Base-by-base conservation (phyloP, 371 early-diverging fungal genomes). In the Zychaea mexicana region DNA sequence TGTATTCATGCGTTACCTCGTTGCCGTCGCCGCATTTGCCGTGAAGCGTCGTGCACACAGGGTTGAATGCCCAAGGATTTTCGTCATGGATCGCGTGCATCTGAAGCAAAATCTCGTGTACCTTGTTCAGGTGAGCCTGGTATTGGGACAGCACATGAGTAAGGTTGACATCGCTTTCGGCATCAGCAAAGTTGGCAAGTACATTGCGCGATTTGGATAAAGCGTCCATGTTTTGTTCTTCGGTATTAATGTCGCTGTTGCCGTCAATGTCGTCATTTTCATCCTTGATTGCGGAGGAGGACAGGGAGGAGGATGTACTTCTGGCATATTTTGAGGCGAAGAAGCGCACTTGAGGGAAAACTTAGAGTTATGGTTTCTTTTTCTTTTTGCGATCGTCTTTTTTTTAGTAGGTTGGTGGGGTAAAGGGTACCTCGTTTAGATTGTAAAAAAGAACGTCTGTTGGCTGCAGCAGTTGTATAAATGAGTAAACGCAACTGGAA, bases 1-100 rank as follows among this genome's bases (percentile, higher is more conserved):
- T 65, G 52, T 72, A 62, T 53, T 71, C 71, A 57, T 73, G 70
- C 5, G 64, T 68, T 9, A 76, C 67, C n/a, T 65, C 66, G 6
- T 62, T 66, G 7, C 70, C 73, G 49, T 75, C 78, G 1, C 72
- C 70, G 32, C 78, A 74, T 30, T 49, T 64, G 0, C 76, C 71
- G 9, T 71, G 67, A 10, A 66, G 66, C 13, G 73, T 70, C 31
- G 60, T 68, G 2, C 68, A 62, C 19, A 66, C 70, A 7, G 72
- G 67, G 32, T 72, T 67, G 8, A 72, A 70, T 13, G 66, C 61
- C 76, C 76, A 78, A 1, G 76, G 55, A 15, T 65, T 78, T 55
- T 70, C 68, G 52, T 19, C 67, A 56, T 12, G 22, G 60, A 60
- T n/a, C 45, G 60, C 26, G 19, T 68, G 64, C 27, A 62, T 56